Evolutionary conservation across 2,329 filamentous ascomycete species (phyloP).

Genomic region (Diaporthe citri): DNA sequence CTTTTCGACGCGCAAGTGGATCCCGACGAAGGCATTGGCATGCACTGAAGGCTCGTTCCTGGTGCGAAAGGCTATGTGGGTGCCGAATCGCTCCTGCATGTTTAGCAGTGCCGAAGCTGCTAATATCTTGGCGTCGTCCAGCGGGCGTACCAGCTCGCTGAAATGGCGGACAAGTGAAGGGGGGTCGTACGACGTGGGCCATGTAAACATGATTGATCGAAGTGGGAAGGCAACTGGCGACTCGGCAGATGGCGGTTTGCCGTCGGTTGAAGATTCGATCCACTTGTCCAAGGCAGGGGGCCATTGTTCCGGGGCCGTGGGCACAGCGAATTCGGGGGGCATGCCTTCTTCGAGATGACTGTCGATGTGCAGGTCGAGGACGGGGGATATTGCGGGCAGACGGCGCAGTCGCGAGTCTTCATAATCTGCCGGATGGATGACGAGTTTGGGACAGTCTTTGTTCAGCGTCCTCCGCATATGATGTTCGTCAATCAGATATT

Average conservation of each 20-base stretch:
- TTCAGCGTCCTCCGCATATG: neutral
- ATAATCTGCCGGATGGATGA: neutral
- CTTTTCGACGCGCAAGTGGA: neutral
- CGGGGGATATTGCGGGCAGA: neutral
- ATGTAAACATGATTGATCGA: neutral
- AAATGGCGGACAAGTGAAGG: neutral
- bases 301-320: neutral
- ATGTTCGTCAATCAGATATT: neutral
- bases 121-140: neutral
- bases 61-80: neutral
- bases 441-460: neutral
- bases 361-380: neutral
- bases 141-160: neutral
- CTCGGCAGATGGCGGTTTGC: neutral
- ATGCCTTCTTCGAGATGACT: neutral
- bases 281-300: neutral
- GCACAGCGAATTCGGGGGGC: neutral
- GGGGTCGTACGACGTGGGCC: neutral
- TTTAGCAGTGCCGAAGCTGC: neutral
- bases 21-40: neutral
- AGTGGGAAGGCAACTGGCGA: neutral
- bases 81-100: neutral
- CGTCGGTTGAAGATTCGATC: neutral
- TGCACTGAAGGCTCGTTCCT: neutral
- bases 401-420: neutral